Percentiles rank a stretch among this genome's conserved stretches.
Evolutionary conservation across 106 monocot genomes (phyloP).

Genomic region (Allium fistulosum): DNA sequence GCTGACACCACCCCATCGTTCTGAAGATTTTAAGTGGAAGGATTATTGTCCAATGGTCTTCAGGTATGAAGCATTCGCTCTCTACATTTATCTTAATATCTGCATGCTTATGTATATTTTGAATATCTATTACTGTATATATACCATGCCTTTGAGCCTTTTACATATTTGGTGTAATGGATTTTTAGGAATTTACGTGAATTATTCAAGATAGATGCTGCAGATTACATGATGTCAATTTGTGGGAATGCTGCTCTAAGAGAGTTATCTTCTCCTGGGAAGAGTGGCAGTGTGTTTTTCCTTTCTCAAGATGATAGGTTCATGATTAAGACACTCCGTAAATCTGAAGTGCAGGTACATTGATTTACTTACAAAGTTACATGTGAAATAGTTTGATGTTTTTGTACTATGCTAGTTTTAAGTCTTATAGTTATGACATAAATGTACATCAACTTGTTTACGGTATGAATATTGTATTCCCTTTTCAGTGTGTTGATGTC

Average conservation of each 20-base stretch:
- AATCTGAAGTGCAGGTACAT: conserved; percentile 92
- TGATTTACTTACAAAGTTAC: not conserved
- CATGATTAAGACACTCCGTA: conserved; percentile 98
- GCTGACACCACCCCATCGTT: conserved; percentile 66
- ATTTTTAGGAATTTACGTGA: conserved; percentile 73
- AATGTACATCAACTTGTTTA: no score
- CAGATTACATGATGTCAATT: conserved; percentile 97
- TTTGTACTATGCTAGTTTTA: no score
- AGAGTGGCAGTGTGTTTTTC: conserved; percentile 98
- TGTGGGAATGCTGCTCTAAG: conserved; percentile 93
- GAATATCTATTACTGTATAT: not conserved
- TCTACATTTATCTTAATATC: not conserved
- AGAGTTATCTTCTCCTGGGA: conserved; percentile 95
- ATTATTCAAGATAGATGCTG: conserved; percentile 98
- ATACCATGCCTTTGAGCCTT: not conserved
- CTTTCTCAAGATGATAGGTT: conserved; percentile 97
- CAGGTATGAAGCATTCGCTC: conserved; percentile 30
- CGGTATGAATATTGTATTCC: no score
- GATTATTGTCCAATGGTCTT: conserved; percentile 99
- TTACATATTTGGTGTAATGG: conserved; percentile 1
- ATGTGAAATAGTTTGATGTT: no score
- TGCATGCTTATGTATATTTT: not conserved
- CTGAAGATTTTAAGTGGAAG: conserved; percentile 98
- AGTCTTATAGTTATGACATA: no score
- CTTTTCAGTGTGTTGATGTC: no score